Percentiles rank a stretch among this genome's conserved stretches.
phyloP scores from a whole-genome alignment of 257 asterid species.

The Verbascum thapsus region DNA sequence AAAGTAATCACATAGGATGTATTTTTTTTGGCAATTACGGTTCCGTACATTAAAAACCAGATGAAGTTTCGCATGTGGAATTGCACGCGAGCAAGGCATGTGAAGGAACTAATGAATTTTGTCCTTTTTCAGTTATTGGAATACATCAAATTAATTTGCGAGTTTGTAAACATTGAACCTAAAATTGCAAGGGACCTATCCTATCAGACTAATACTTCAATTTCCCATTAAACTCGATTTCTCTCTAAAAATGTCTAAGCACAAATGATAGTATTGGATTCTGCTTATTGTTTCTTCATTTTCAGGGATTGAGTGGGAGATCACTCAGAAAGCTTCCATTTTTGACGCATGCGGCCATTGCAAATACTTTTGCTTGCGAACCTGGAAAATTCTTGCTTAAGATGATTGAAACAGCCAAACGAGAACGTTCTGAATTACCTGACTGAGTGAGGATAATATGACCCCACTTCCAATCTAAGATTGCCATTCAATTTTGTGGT shows the following conservation, averaged over 20 bases:
- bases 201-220: no score
- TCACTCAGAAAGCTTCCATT: slow-evolving; percentile 95
- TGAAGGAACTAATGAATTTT: no score
- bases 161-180: no score
- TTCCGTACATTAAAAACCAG: no score
- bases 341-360: slow-evolving; percentile 82
- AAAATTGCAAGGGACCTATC: no score
- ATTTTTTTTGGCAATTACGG: no score
- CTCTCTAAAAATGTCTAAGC: slow-evolving; percentile 3
- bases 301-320: slow-evolving; percentile 95
- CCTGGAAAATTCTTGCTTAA: slow-evolving; percentile 61
- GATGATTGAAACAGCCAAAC: slow-evolving; percentile 68
- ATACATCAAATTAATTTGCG: no score
- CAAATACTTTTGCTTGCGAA: slow-evolving; percentile 60
- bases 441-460: slow-evolving; percentile 42
- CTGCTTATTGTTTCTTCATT: slow-evolving; percentile 26
- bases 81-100: no score
- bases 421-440: slow-evolving; percentile 67
- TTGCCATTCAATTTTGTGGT: neutral
- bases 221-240: neutral
- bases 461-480: slow-evolving; percentile 17
- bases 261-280: slow-evolving; percentile 5
- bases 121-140: no score
- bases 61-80: no score
- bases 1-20: no score